Percentiles rank a stretch among this genome's conserved stretches.
Conservation (phyloP, 2,329 filamentous ascomycete species). For the Nemania sp. region DNA sequence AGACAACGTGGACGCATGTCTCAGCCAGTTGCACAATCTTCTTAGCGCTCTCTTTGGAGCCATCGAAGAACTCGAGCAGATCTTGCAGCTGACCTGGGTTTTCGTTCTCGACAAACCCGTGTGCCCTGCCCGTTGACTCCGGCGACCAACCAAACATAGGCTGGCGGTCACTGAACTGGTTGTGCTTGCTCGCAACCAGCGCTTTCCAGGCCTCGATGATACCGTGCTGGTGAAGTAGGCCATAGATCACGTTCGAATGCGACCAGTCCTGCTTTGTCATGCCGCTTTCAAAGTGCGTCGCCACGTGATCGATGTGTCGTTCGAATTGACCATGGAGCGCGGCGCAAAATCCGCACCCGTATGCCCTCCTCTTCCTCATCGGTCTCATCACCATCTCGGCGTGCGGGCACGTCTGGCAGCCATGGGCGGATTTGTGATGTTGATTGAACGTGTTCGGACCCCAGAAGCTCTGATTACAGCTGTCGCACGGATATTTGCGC, state of each 20-base stretch:
- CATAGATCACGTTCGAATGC: slow-evolving; percentile 76
- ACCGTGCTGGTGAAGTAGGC: slow-evolving; percentile 73
- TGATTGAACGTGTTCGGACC: slow-evolving; percentile 76
- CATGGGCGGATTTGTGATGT: slow-evolving; percentile 74
- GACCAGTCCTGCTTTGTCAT: slow-evolving; percentile 75
- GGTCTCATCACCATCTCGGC: slow-evolving; percentile 73
- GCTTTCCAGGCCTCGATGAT: slow-evolving; percentile 72
- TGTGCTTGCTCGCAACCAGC: slow-evolving; percentile 60
- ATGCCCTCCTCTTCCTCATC: slow-evolving; percentile 73
- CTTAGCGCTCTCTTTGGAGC: slow-evolving; percentile 67
- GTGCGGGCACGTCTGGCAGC: slow-evolving; percentile 73
- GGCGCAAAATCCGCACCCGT: slow-evolving; percentile 77
- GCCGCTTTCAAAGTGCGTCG: slow-evolving; percentile 73
- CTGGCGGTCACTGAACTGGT: slow-evolving; percentile 62
- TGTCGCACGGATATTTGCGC: slow-evolving; percentile 75
- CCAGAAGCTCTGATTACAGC: slow-evolving; percentile 76
- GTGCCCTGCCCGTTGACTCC: slow-evolving; percentile 66
- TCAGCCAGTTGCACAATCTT: slow-evolving; percentile 68
- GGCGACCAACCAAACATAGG: slow-evolving; percentile 71
- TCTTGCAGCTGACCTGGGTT: slow-evolving; percentile 73
- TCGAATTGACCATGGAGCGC: slow-evolving; percentile 72
- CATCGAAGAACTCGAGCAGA: slow-evolving; percentile 73
- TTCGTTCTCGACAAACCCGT: slow-evolving; percentile 71
- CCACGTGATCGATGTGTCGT: slow-evolving; percentile 76
- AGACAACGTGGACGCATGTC: slow-evolving; percentile 52